Conservation (phyloP, 2,329 filamentous ascomycete species). For the Ophiostoma sp. region DNA sequence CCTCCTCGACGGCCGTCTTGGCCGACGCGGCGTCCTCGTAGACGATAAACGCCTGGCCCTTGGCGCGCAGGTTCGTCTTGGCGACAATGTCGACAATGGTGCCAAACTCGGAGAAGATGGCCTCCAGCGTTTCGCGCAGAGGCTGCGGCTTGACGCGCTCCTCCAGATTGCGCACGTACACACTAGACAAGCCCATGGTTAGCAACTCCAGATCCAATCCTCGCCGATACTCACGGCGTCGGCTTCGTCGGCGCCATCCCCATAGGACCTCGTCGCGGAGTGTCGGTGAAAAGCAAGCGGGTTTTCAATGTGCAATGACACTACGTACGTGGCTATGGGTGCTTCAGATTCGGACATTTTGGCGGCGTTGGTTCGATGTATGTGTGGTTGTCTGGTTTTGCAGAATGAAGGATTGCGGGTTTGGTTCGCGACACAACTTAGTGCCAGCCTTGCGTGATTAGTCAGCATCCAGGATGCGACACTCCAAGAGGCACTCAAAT, state of each 20-base stretch:
- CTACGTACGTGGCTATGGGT: constrained; percentile 59
- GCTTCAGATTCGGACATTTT: constrained; percentile 35
- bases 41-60: constrained; percentile 92
- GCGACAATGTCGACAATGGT: constrained; percentile 67
- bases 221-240: constrained; percentile 3
- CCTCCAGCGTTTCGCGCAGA: constrained; percentile 65
- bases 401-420: neutral
- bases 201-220: neutral
- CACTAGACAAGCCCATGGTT: constrained; percentile 37
- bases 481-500: neutral
- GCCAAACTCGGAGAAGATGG: constrained; percentile 86
- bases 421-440: neutral
- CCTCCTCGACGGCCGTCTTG: constrained; percentile 73
- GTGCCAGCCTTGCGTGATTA: constrained; percentile 8
- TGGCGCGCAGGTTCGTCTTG: constrained; percentile 78
- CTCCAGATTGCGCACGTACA: constrained; percentile 78
- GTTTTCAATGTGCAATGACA: constrained; percentile 58
- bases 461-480: neutral
- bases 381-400: neutral
- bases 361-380: neutral
- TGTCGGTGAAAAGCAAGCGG: constrained; percentile 42
- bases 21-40: constrained; percentile 80
- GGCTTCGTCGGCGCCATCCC: constrained; percentile 4
- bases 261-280: constrained; percentile 35
- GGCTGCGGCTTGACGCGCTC: constrained; percentile 80